These are phyloP conservation scores for Sporothrix schenckii DNA, from an alignment of 2,329 filamentous ascomycete genomes.

Conservation along the genomic window DNA sequence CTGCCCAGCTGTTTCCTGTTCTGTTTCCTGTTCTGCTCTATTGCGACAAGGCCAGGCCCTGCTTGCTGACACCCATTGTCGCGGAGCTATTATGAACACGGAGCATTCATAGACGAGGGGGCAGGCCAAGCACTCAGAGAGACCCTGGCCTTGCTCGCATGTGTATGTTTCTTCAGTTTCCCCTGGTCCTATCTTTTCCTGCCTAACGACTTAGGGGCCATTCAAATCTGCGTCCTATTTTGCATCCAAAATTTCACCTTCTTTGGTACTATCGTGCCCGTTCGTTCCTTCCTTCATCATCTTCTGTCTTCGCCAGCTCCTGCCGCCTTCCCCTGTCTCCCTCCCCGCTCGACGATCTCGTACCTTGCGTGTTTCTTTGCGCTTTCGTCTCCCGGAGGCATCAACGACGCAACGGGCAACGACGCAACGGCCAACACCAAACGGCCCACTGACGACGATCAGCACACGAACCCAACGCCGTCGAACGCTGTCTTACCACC, in stretches of 20 bases:
- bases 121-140: not conserved
- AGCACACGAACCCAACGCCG: not conserved
- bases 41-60: slow-evolving; percentile 1
- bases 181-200: slow-evolving; percentile 16
- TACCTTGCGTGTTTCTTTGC: not conserved
- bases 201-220: not conserved
- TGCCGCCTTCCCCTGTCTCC: not conserved
- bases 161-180: slow-evolving; percentile 1
- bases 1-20: slow-evolving; percentile 22
- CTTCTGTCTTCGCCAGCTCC: not conserved
- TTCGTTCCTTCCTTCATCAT: not conserved
- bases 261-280: not conserved
- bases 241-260: not conserved
- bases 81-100: slow-evolving; percentile 8
- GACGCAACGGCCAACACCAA: not conserved
- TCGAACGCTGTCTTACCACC: not conserved
- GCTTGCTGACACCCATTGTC: not conserved
- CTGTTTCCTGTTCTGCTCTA: slow-evolving; percentile 20
- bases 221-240: not conserved
- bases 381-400: not conserved
- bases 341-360: not conserved
- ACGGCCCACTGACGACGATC: not conserved
- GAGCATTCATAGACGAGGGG: not conserved
- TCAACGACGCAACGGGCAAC: not conserved
- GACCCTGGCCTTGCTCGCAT: not conserved